These are phyloP conservation scores for Globisporangium spiculum DNA, from an alignment of 352 stramenopile species.

Conservation along the genomic window DNA sequence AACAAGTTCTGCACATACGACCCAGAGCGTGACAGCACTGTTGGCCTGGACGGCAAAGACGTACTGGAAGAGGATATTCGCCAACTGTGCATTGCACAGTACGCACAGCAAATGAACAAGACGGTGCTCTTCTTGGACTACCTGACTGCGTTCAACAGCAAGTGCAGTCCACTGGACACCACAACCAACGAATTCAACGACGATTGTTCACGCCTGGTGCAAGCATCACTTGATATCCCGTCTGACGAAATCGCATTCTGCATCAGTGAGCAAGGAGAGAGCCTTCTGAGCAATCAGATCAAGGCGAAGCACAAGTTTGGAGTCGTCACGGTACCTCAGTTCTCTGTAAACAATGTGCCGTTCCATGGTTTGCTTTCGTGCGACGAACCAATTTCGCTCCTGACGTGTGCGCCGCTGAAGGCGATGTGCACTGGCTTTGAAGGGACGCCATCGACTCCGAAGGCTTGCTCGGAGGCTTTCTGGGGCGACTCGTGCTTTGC, in stretches of 20 bases:
- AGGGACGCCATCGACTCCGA: background rate
- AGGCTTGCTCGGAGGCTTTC: conserved; percentile 20
- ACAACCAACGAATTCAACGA: conserved; percentile 15
- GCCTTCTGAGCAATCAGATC: conserved; percentile 12
- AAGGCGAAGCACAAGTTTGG: conserved; percentile 18
- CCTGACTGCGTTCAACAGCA: conserved; percentile 19
- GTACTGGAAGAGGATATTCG: conserved; percentile 28
- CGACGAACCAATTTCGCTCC: conserved; percentile 3
- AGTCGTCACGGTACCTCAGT: conserved; percentile 25
- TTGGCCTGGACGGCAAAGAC: conserved; percentile 29
- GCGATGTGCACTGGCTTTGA: conserved; percentile 2
- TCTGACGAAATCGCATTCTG: background rate
- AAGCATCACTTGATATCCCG: background rate
- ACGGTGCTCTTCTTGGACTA: conserved; percentile 28
- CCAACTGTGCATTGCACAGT: conserved; percentile 26
- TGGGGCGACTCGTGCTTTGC: conserved; percentile 19
- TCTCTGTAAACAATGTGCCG: conserved; percentile 25
- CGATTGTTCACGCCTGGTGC: background rate
- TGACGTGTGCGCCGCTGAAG: background rate
- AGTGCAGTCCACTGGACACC: conserved; percentile 19
- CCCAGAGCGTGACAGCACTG: conserved; percentile 25
- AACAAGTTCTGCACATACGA: conserved; percentile 32
- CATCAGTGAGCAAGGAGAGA: conserved; percentile 1
- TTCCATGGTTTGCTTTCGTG: conserved; percentile 18
- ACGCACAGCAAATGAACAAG: conserved; percentile 12